These are phyloP conservation scores for Colletotrichum spaethianum DNA, from an alignment of 2,329 filamentous ascomycete genomes.

Conservation along the genomic window DNA sequence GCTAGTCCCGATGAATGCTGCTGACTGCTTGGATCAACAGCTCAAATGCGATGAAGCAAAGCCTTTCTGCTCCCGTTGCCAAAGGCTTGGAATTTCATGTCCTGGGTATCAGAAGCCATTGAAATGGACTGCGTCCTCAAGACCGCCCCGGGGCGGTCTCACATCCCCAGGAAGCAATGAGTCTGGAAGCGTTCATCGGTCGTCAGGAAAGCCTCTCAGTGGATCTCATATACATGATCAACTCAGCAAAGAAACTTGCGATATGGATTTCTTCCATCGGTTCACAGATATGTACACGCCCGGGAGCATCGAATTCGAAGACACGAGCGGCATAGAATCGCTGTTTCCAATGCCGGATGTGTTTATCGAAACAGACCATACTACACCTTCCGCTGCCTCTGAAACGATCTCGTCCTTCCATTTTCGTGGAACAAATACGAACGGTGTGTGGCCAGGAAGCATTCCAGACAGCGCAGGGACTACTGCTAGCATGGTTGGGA, in stretches of 20 bases:
- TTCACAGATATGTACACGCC: slow-evolving; percentile 1
- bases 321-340: not conserved
- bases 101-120: slow-evolving; percentile 11
- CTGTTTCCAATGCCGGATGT: not conserved
- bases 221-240: not conserved
- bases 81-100: slow-evolving; percentile 24
- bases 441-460: too few relatives aligned
- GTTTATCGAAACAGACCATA: not conserved
- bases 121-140: slow-evolving; percentile 15
- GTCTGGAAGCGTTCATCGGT: not conserved
- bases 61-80: slow-evolving; percentile 19
- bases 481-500: not conserved
- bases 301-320: not conserved
- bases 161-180: not conserved
- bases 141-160: not conserved
- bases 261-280: slow-evolving; percentile 5
- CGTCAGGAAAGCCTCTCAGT: too few relatives aligned
- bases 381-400: not conserved
- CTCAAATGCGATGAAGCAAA: slow-evolving; percentile 29
- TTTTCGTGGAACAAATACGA: too few relatives aligned
- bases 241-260: not conserved
- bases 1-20: not conserved
- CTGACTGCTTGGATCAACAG: not conserved
- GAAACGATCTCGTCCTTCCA: not conserved
- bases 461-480: not conserved